phyloP scores from a whole-genome alignment of 1,284 basidiomycete species.

The Leccinum proliferum region DNA sequence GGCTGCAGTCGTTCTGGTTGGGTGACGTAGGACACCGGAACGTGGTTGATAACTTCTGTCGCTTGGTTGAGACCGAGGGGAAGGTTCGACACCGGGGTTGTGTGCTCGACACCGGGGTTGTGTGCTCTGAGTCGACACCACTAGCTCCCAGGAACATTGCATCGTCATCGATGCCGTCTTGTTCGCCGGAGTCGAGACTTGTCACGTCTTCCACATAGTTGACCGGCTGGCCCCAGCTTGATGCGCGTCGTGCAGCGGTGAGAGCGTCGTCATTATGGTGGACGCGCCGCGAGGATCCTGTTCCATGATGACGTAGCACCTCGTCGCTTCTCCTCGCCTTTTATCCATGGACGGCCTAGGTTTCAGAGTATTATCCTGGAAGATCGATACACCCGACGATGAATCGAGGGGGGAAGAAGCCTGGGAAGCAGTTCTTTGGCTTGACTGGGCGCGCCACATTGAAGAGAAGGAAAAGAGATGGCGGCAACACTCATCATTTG shows the following conservation, averaged over 20 bases:
- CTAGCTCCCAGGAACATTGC: conserved; percentile 49
- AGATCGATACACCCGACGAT: conserved; percentile 25
- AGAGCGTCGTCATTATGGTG: conserved; percentile 29
- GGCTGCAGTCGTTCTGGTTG: conserved; percentile 26
- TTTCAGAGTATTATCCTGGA: conserved; percentile 16
- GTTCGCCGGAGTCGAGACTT: conserved; percentile 48
- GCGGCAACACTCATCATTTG: conserved; percentile 17
- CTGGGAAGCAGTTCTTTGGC: conserved; percentile 22
- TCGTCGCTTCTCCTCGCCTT: conserved; percentile 31
- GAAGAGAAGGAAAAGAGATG: conserved; percentile 28
- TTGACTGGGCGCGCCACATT: conserved; percentile 18
- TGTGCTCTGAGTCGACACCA: conserved; percentile 21
- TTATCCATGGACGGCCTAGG: conserved; percentile 18
- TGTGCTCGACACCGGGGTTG: conserved; percentile 29
- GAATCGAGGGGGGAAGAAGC: conserved; percentile 27
- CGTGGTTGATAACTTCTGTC: conserved; percentile 24
- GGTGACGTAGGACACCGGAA: conserved; percentile 20
- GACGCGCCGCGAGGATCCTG: conserved; percentile 16
- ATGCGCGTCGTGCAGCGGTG: conserved; percentile 47
- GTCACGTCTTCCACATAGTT: conserved; percentile 44
- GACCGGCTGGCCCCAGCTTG: conserved; percentile 53
- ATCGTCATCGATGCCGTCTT: conserved; percentile 38
- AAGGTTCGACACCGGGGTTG: conserved; percentile 36
- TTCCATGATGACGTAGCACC: conserved; percentile 26
- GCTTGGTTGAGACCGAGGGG: conserved; percentile 31